phyloP scores from a whole-genome alignment of 805 yeast species.

The Yarrowia deformans region DNA sequence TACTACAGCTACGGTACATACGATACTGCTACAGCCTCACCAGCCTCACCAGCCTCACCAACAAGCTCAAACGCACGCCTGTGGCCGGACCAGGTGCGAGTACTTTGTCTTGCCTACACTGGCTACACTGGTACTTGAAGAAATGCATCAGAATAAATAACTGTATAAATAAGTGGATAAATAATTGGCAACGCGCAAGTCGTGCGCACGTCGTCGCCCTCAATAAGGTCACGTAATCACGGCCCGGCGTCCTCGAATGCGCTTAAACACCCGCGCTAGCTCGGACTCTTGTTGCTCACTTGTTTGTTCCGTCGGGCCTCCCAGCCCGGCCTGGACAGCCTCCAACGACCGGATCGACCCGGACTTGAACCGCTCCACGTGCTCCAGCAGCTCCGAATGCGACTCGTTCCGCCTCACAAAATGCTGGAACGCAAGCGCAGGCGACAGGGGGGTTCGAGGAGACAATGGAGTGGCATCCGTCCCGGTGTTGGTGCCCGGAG shows the following conservation, averaged over 20 bases:
- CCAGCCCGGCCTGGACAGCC: constrained; percentile 4
- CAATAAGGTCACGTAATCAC: not conserved
- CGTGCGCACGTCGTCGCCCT: not conserved
- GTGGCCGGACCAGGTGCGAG: no score
- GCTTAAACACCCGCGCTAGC: constrained; percentile 31
- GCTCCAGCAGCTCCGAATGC: constrained; percentile 10
- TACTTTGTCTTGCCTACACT: no score
- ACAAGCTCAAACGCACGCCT: no score
- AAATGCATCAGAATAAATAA: constrained; percentile 19
- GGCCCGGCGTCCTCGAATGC: constrained; percentile 21
- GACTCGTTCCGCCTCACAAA: not conserved
- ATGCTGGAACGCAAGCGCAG: not conserved
- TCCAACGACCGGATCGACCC: constrained; percentile 33
- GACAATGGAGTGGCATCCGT: constrained; percentile 16
- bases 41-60: no score
- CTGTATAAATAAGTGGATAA: constrained; percentile 17
- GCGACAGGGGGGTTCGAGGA: constrained; percentile 23
- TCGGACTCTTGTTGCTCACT: constrained; percentile 20
- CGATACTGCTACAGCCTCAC: no score
- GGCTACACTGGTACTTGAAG: not conserved
- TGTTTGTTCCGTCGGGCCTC: not conserved
- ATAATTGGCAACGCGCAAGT: not conserved
- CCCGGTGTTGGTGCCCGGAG: constrained; percentile 1
- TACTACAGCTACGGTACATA: no score
- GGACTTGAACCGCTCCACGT: constrained; percentile 28